Percentiles rank a stretch among this genome's conserved stretches.
phyloP scores from a whole-genome alignment of 108 stramenopile species.

The Skeletonema potamos region DNA sequence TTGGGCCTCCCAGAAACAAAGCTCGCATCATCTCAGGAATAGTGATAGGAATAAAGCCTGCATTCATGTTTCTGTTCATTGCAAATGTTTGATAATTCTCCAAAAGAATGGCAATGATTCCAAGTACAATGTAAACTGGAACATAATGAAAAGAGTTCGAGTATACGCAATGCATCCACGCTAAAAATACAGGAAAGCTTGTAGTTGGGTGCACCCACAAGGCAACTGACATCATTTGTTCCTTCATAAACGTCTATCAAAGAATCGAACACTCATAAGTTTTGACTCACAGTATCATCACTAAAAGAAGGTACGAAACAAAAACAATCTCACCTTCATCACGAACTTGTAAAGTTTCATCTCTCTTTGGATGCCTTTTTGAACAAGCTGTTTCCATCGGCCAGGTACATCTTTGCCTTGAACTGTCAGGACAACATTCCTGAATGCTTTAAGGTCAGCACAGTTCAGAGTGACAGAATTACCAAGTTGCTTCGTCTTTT shows the following conservation, averaged over 20 bases:
- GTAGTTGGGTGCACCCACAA: slow-evolving; percentile 49
- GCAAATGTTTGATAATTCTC: slow-evolving; percentile 53
- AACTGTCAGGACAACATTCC: slow-evolving; percentile 68
- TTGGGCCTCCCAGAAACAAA: slow-evolving; percentile 50
- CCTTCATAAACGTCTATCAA: slow-evolving; percentile 24
- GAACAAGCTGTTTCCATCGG: slow-evolving; percentile 30
- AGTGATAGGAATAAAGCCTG: slow-evolving; percentile 59
- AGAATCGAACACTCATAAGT: background rate
- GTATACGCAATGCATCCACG: slow-evolving; percentile 77
- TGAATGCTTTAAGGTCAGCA: slow-evolving; percentile 61
- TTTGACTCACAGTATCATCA: background rate
- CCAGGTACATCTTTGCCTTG: slow-evolving; percentile 70
- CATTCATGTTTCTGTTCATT: slow-evolving; percentile 39
- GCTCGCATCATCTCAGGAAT: slow-evolving; percentile 52
- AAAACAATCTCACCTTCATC: slow-evolving; percentile 23
- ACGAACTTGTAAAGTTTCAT: slow-evolving; percentile 44
- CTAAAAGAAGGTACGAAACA: background rate
- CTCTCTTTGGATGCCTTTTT: slow-evolving; percentile 51
- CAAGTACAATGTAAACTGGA: slow-evolving; percentile 51
- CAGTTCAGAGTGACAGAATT: slow-evolving; percentile 50
- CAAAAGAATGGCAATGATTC: slow-evolving; percentile 47
- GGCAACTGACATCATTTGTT: slow-evolving; percentile 34
- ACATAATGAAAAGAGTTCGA: slow-evolving; percentile 46
- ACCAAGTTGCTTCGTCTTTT: slow-evolving; percentile 26
- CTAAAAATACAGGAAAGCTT: slow-evolving; percentile 50